These are phyloP conservation scores for Tagetes erecta DNA, from an alignment of 129 eudicot genomes.

Conservation along the genomic window DNA sequence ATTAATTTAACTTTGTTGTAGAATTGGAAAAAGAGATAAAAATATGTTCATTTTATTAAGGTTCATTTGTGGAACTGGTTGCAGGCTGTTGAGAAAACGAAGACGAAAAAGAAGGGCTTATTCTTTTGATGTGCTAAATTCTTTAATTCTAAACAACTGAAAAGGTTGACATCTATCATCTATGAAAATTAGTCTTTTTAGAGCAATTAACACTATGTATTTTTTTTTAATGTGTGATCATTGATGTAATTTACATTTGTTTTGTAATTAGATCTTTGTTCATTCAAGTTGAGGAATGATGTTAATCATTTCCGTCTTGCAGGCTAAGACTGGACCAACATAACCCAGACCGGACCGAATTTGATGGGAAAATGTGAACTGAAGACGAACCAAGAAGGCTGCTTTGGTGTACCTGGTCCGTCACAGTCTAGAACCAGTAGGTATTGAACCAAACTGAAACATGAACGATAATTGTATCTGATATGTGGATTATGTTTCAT, in stretches of 20 bases:
- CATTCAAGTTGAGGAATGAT: neutral
- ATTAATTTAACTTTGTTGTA: neutral
- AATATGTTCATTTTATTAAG: neutral
- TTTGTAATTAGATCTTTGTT: neutral
- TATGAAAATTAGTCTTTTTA: neutral
- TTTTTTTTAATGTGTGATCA: no score
- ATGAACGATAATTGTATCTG: neutral
- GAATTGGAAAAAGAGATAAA: neutral
- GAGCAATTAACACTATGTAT: no score
- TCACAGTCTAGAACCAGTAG: neutral
- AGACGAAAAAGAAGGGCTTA: slow-evolving; percentile 59
- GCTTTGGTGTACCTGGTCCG: neutral
- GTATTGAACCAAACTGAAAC: neutral
- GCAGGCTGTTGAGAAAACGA: slow-evolving; percentile 71
- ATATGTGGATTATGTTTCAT: slow-evolving; percentile 2
- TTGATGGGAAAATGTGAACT: neutral
- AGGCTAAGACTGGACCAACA: slow-evolving; percentile 10
- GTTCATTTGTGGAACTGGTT: slow-evolving; percentile 24
- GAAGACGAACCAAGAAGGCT: neutral
- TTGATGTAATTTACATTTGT: no score
- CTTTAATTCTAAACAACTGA: neutral
- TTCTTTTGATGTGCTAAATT: slow-evolving; percentile 35
- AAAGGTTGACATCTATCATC: slow-evolving; percentile 11
- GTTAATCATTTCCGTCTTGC: slow-evolving; percentile 5
- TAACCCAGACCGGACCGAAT: no score